Conservation (phyloP, 1,139 yeast genomes). For the Entelexis sorbosivorans region DNA sequence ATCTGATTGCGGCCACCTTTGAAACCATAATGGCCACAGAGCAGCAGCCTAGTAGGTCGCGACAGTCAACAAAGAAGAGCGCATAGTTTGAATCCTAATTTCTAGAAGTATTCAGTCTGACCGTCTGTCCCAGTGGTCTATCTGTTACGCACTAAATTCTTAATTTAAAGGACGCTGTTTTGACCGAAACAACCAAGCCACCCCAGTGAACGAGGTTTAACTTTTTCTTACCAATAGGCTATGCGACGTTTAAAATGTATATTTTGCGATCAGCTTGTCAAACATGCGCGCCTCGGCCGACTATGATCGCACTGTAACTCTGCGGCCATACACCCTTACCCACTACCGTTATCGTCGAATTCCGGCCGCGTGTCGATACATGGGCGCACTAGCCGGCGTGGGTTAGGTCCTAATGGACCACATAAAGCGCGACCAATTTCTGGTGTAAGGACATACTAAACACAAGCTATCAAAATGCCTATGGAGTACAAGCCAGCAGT, state of each 20-base stretch:
- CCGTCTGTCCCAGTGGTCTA: too few relatives aligned
- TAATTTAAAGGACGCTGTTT: too few relatives aligned
- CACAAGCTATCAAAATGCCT: conserved; percentile 16
- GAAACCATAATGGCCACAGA: neutral
- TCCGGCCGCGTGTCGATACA: conserved; percentile 2
- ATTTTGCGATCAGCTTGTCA: too few relatives aligned
- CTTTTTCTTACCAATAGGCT: too few relatives aligned
- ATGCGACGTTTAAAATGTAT: too few relatives aligned
- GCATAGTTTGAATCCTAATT: too few relatives aligned
- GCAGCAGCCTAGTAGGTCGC: neutral
- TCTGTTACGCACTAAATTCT: too few relatives aligned
- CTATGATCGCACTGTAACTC: neutral
- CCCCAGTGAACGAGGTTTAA: too few relatives aligned
- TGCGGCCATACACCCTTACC: neutral
- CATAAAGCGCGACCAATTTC: neutral
- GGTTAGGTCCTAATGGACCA: neutral
- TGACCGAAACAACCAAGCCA: too few relatives aligned
- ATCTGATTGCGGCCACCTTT: neutral
- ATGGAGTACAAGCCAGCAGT: conserved; percentile 21
- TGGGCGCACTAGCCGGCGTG: neutral
- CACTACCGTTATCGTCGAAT: neutral
- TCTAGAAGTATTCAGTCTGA: too few relatives aligned
- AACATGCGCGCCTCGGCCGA: neutral
- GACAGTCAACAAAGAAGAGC: neutral
- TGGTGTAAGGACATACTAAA: neutral